Conservation (phyloP, 345 rosid genomes). For the Salix purpurea region DNA sequence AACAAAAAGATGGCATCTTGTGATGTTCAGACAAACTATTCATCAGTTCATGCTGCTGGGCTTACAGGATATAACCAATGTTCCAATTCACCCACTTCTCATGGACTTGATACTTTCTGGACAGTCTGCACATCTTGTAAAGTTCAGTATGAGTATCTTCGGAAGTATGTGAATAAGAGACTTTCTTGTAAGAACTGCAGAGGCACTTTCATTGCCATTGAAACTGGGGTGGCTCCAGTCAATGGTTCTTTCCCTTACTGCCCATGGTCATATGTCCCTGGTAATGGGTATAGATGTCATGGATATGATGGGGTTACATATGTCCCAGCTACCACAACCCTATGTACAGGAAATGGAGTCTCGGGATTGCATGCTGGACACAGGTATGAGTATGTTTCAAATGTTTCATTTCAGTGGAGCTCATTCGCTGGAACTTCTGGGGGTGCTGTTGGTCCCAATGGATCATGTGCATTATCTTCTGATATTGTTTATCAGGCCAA, state of each 20-base stretch:
- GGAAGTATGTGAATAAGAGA: slow-evolving; percentile 92
- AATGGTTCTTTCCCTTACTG: slow-evolving; percentile 71
- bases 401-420: slow-evolving; percentile 73
- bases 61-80: slow-evolving; percentile 39
- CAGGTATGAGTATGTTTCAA: slow-evolving; percentile 69
- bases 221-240: slow-evolving; percentile 78
- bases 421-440: slow-evolving; percentile 57
- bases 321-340: slow-evolving; percentile 61
- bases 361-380: slow-evolving; percentile 69
- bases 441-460: slow-evolving; percentile 51
- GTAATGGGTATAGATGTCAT: slow-evolving; percentile 60
- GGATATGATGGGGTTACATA: slow-evolving; percentile 61
- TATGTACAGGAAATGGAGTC: slow-evolving; percentile 51
- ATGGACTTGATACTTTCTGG: slow-evolving; percentile 87
- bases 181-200: slow-evolving; percentile 99
- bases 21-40: slow-evolving; percentile 38
- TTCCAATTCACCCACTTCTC: slow-evolving; percentile 47
- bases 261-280: slow-evolving; percentile 48
- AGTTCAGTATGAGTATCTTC: slow-evolving; percentile 93
- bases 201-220: slow-evolving; percentile 80
- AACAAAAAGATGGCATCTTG: slow-evolving; percentile 31
- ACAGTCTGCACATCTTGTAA: slow-evolving; percentile 97
- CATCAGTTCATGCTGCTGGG: slow-evolving; percentile 47
- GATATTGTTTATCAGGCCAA: slow-evolving; percentile 54
- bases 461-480: slow-evolving; percentile 42